These are phyloP conservation scores for Cicer judaicum DNA, from an alignment of 306 rosid species.

Conservation along the genomic window DNA sequence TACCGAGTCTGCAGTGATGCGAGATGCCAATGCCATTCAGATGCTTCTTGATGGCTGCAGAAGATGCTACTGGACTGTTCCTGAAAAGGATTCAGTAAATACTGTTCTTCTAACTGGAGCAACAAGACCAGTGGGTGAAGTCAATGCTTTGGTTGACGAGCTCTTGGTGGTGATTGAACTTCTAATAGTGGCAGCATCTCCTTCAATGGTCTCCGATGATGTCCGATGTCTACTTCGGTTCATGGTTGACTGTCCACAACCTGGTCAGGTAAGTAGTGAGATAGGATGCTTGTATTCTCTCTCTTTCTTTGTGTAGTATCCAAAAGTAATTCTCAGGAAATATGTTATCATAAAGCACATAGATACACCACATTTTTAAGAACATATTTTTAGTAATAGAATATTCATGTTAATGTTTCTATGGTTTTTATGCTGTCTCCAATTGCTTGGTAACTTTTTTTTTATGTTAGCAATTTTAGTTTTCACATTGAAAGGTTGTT, in stretches of 20 bases:
- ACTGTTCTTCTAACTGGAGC: slow-evolving; percentile 71
- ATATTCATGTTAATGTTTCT: slow-evolving; percentile 12
- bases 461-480: slow-evolving; percentile 5
- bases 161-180: slow-evolving; percentile 92
- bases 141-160: slow-evolving; percentile 98
- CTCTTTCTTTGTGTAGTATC: slow-evolving; percentile 3
- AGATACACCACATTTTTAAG: slow-evolving; percentile 12
- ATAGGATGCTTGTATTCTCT: slow-evolving; percentile 37
- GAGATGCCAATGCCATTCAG: slow-evolving; percentile 97
- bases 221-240: slow-evolving; percentile 87
- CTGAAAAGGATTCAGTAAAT: slow-evolving; percentile 80
- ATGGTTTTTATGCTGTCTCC: background rate
- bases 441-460: background rate
- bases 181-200: slow-evolving; percentile 83
- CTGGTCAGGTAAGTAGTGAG: slow-evolving; percentile 73
- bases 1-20: slow-evolving; percentile 85
- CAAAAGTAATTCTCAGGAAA: slow-evolving; percentile 16
- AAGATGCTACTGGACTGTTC: slow-evolving; percentile 91
- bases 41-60: slow-evolving; percentile 97
- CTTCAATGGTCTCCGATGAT: slow-evolving; percentile 72
- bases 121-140: slow-evolving; percentile 85
- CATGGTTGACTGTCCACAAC: slow-evolving; percentile 92
- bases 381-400: slow-evolving; percentile 30
- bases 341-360: slow-evolving; percentile 17
- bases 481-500: slow-evolving; percentile 4